Conservation (phyloP, 2,329 filamentous ascomycete species). For the Penicillium sp. region DNA sequence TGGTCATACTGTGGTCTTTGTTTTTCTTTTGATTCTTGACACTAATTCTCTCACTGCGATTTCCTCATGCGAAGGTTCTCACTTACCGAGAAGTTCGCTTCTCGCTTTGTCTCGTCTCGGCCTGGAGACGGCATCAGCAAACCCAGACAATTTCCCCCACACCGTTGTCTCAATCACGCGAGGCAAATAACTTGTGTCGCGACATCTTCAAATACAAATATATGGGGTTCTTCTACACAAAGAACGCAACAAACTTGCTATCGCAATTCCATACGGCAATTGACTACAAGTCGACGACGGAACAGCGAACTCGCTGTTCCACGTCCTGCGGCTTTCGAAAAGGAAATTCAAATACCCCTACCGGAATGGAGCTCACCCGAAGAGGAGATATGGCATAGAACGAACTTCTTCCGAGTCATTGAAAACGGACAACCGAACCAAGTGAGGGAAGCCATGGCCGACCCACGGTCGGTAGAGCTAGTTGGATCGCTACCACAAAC, state of each 20-base stretch:
- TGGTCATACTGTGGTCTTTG: slow-evolving; percentile 1
- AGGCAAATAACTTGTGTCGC: slow-evolving; percentile 3
- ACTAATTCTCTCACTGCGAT: neutral
- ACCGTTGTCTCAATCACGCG: neutral
- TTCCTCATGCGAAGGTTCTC: slow-evolving; percentile 21
- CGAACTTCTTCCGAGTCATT: slow-evolving; percentile 23
- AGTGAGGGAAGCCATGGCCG: slow-evolving; percentile 31
- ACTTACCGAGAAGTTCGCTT: slow-evolving; percentile 23
- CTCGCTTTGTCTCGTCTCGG: slow-evolving; percentile 23
- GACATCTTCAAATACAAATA: neutral
- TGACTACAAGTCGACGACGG: neutral
- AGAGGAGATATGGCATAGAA: slow-evolving; percentile 10
- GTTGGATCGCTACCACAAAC: slow-evolving; percentile 43
- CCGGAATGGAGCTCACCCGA: slow-evolving; percentile 9
- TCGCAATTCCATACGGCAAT: neutral
- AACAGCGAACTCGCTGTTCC: neutral
- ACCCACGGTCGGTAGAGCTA: slow-evolving; percentile 24
- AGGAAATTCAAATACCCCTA: neutral
- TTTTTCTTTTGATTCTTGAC: neutral
- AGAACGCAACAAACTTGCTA: neutral
- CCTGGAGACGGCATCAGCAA: slow-evolving; percentile 11
- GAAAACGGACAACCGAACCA: slow-evolving; percentile 35
- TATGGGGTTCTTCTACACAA: neutral
- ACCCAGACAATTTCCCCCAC: slow-evolving; percentile 1
- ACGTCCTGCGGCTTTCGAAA: neutral